Evolutionary conservation across 176 grass and related monocot genomes (phyloP).

Genomic region (Sorghum bicolor): DNA sequence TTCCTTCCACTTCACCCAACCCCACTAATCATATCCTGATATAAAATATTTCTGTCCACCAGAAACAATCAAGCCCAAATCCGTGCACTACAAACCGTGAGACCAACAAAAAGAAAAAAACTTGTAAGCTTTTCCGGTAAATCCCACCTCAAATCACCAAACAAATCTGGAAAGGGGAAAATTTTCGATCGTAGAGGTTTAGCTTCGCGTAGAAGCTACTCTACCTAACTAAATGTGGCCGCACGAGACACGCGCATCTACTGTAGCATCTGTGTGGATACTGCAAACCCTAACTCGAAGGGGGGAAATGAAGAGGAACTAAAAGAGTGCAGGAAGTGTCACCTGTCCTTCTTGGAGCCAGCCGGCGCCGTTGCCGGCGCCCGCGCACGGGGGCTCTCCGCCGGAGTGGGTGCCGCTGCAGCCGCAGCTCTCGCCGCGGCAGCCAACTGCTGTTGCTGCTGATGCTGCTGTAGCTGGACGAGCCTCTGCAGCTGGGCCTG

Average conservation of each 20-base stretch:
- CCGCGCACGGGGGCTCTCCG: conserved; percentile 42
- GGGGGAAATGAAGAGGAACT: neutral
- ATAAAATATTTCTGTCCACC: conserved; percentile 15
- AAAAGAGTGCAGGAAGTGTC: neutral
- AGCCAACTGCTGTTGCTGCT: conserved; percentile 28
- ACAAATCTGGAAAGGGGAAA: conserved; percentile 27
- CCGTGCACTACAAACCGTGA: neutral
- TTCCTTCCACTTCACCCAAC: conserved; percentile 43
- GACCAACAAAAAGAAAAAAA: conserved; percentile 22
- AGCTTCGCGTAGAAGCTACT: conserved; percentile 37
- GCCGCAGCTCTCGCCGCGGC: neutral
- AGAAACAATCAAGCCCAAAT: conserved; percentile 28
- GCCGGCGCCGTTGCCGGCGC: conserved; percentile 9
- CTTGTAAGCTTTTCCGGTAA: neutral
- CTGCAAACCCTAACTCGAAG: conserved; percentile 36
- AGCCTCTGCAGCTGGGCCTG: conserved; percentile 53
- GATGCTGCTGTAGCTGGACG: conserved; percentile 35
- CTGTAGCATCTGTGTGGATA: neutral
- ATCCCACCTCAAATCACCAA: conserved; percentile 6
- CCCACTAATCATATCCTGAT: conserved; percentile 30
- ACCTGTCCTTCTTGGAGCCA: conserved; percentile 46
- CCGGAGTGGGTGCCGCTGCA: conserved; percentile 10
- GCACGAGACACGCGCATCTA: neutral
- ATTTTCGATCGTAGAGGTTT: neutral
- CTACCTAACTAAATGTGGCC: conserved; percentile 4